phyloP scores from a whole-genome alignment of 2,329 filamentous ascomycete species.

The Scedosporium minutisporum region DNA sequence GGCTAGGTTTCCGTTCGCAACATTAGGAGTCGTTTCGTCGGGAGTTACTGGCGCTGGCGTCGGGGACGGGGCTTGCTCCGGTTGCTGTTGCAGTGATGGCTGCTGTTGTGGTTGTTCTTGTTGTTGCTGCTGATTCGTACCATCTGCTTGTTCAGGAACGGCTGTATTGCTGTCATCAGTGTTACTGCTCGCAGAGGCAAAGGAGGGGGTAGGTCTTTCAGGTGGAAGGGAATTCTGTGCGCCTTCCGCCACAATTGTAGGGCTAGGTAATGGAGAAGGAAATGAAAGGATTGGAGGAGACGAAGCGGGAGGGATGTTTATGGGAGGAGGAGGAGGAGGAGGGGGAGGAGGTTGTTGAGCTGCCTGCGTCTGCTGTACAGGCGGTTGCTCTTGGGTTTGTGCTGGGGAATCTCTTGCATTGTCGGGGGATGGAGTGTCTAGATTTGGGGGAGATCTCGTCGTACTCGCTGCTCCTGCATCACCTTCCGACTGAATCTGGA shows the following conservation, averaged over 20 bases:
- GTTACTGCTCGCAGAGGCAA: slow-evolving; percentile 21
- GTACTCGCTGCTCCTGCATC: slow-evolving; percentile 22
- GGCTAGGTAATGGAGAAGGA: background rate
- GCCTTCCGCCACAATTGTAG: background rate
- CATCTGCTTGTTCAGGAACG: background rate
- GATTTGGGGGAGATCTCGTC: slow-evolving; percentile 21
- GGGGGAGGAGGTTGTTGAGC: background rate
- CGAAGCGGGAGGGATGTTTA: slow-evolving; percentile 7
- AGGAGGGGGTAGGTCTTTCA: background rate
- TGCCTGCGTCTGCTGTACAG: background rate
- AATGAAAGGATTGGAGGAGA: background rate
- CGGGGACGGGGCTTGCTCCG: background rate
- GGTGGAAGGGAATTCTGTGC: background rate
- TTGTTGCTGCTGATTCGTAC: background rate
- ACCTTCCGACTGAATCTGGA: background rate
- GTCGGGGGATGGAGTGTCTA: background rate
- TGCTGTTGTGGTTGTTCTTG: background rate
- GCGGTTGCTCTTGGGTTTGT: background rate
- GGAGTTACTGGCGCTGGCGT: background rate
- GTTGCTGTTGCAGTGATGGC: background rate
- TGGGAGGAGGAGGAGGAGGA: background rate
- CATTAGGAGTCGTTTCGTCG: background rate
- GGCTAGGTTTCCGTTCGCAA: background rate
- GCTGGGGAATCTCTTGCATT: background rate
- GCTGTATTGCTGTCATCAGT: slow-evolving; percentile 23